Evolutionary conservation across 768 basidiomycete genomes (phyloP), one percentile per base, ranked within the genome.

Genomic region (Calocybe cyanea): DNA sequence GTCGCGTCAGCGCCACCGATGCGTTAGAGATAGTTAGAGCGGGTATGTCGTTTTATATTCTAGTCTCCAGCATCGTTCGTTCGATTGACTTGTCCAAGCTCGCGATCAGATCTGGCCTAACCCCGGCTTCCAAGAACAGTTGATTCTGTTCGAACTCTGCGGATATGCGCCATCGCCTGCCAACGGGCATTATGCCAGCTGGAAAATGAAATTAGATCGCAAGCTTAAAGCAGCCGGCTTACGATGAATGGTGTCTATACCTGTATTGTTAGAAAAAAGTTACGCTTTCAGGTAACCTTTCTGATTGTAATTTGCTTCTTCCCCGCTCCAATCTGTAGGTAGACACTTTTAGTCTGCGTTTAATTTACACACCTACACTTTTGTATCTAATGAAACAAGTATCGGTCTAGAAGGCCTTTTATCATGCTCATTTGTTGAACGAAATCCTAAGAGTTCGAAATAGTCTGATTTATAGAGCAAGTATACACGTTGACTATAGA

Each of bases 71-170:
- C 43, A 5, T 45, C 25, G 15, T 30, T 3, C 46, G 19, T 28
- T 6, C 24, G 5, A 28, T 11, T 28, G 25, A 28, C 25, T 28
- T 6, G 6, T 28, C 50, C 41, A 54, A 87, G 85, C 78, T 38
- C 82, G 85, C 39, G 80, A 85, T 62, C 83, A 87, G 57, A 84
- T 87, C 42, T 87, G 85, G 85, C 76, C 80, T 49, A 85, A 80
- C 50, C 76, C 83, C n/a, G 86, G 85, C 35, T 87, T 88, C 63
- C 80, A 84, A 46, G 83, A 87, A 65, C 86, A 89, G 54, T 75
- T 89, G 20, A 80, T 86, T 25, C 67, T 89, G 38, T 88, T 85
- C 45, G 83, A 83, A 56, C 70, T 87, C 24, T 88, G 86, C 61
- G 71, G 73, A 60, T 88, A 87, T 49, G 70, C 70, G 19, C 85